A percentile compares a stretch with the other conserved stretches of the same genome.
Evolutionary conservation across 306 rosid species (phyloP).

Genomic region (Elaeagnus macrophylla): DNA sequence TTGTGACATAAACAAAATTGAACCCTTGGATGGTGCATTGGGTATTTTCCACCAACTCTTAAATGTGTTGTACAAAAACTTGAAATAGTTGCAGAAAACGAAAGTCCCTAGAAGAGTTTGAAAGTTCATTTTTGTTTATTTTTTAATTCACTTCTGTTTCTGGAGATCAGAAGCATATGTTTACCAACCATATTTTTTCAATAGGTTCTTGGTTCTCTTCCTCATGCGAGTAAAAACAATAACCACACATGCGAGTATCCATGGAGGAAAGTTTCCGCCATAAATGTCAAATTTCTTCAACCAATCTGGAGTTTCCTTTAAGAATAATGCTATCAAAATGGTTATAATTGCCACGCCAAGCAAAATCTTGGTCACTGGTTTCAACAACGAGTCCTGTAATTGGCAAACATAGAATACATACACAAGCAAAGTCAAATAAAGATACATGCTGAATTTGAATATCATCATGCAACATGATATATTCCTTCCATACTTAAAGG

Average conservation of each 20-base stretch:
- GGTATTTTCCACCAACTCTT: too few species aligned
- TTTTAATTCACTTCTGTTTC: too few species aligned
- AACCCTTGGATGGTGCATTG: too few species aligned
- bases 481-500: too few species aligned
- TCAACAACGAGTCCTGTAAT: conserved; percentile 65
- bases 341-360: conserved; percentile 57
- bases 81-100: too few species aligned
- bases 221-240: conserved; percentile 77
- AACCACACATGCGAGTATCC: conserved; percentile 81
- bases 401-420: conserved; percentile 1
- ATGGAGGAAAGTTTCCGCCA: conserved; percentile 68
- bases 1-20: too few species aligned
- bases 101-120: too few species aligned
- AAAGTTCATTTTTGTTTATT: too few species aligned
- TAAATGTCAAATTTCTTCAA: conserved; percentile 45
- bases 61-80: too few species aligned
- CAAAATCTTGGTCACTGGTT: conserved; percentile 71
- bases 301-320: conserved; percentile 55
- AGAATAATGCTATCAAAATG: conserved; percentile 44
- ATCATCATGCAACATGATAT: too few species aligned
- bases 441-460: not conserved
- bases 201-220: conserved; percentile 64
- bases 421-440: not conserved
- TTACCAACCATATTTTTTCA: conserved; percentile 57
- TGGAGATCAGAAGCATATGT: not conserved